A percentile compares a stretch with the other conserved stretches of the same genome.
These are phyloP conservation scores for Dactylellina haptotyla DNA, from an alignment of 2,329 filamentous ascomycete genomes.

Conservation along the genomic window DNA sequence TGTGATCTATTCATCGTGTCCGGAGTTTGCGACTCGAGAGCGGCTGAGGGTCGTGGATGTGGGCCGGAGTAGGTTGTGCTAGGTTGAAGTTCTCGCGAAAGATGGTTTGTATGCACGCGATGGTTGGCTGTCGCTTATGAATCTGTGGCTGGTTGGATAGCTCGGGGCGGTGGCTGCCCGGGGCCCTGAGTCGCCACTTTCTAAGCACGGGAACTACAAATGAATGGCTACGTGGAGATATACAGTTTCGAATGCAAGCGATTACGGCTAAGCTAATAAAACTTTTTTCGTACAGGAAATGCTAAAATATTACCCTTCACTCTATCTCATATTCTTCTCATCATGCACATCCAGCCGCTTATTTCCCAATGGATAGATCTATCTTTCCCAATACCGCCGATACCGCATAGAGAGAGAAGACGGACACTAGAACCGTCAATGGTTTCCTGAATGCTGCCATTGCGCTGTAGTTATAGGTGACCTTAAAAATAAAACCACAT, in stretches of 20 bases:
- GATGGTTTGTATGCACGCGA: constrained; percentile 32
- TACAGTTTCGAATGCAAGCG: constrained; percentile 1
- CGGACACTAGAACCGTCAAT: constrained; percentile 77
- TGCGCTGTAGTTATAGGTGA: constrained; percentile 86
- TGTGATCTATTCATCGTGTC: constrained; percentile 89
- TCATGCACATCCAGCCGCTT: constrained; percentile 58
- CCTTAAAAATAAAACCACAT: constrained; percentile 59
- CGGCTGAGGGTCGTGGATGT: background rate
- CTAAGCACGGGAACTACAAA: background rate
- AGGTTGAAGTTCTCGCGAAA: constrained; percentile 13
- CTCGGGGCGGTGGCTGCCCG: constrained; percentile 4
- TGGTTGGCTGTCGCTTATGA: constrained; percentile 35
- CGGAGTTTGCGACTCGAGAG: constrained; percentile 6
- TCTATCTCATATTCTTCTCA: background rate
- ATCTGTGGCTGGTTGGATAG: constrained; percentile 11
- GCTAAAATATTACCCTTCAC: constrained; percentile 18
- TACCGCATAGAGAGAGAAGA: constrained; percentile 77
- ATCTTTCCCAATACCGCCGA: constrained; percentile 80
- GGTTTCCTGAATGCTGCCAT: constrained; percentile 84
- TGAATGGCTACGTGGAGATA: no score
- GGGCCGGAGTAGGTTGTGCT: constrained; percentile 9
- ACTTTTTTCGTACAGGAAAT: constrained; percentile 33
- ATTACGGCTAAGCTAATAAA: constrained; percentile 43
- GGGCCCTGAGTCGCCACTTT: background rate
- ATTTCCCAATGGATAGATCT: constrained; percentile 80